Base-by-base conservation (phyloP, 345 rosid genomes). In the Gossypium herbaceum region DNA sequence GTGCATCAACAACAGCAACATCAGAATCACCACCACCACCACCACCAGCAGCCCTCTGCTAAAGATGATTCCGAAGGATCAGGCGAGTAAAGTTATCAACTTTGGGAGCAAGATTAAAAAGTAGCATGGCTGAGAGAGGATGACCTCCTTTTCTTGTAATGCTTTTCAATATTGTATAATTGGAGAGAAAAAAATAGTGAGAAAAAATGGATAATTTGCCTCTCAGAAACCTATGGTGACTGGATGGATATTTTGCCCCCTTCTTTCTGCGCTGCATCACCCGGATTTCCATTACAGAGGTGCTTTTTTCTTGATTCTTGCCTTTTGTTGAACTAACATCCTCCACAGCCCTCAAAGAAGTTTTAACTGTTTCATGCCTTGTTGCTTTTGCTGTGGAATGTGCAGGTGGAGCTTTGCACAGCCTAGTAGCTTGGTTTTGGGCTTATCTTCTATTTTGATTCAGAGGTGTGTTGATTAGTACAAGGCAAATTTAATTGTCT, bases 51-150 rank as follows among this genome's bases (percentile, higher is more conserved):
- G 41, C 80, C 83, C 70, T 80, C 83, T 79, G 75, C 87, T 77
- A 88, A 92, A 68, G 97, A 92, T 86, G 92, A 94, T 77, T 92
- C 97, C 74, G 97, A 89, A 84, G 97, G 89, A 43, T 94, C 96
- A 29, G 94, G 88, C 64, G 91, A 85, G 86, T 91, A 69, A 83
- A 22, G 47, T 43, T 45, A 6, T 10, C 68, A 75, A 27, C 68
- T 75, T 75, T 80, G 76, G 75, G 55, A n/a, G 20, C 19, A 29
- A 70, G 74, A 74, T 72, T 73, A 13, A 57, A 4, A 76, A 74
- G 71, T 74, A 77, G 80, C 84, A 75, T 84, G 73, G 77, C 64
- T 78, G 84, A 73, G 81, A 72, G 75, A 75, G 75, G 79, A 63
- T 82, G 80, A 68, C 73, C 79, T 78, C 79, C 75, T 60, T 60